Conservation (phyloP, 2,329 filamentous ascomycete species). For the Colletotrichum theobromicola region DNA sequence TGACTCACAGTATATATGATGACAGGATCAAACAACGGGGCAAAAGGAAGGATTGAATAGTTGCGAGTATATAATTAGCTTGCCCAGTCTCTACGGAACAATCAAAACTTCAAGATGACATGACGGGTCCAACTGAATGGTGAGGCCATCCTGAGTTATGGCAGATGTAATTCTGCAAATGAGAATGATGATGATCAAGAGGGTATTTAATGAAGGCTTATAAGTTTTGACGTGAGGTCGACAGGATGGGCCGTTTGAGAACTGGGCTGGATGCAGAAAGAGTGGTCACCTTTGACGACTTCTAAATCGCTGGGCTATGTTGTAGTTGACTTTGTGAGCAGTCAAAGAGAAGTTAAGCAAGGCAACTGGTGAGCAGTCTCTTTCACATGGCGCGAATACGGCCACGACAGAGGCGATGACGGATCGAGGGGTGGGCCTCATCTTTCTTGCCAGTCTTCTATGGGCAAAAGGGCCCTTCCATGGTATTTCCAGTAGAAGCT, state of each 20-base stretch:
- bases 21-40: neutral
- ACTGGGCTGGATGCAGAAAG: too few relatives aligned
- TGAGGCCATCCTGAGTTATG: too few relatives aligned
- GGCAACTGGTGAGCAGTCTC: fast-evolving
- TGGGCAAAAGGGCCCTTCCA: neutral
- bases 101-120: neutral
- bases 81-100: neutral
- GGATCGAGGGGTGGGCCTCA: neutral
- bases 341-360: neutral
- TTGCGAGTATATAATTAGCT: conserved; percentile 1
- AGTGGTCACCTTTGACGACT: too few relatives aligned
- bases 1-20: conserved; percentile 13
- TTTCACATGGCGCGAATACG: neutral
- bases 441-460: neutral
- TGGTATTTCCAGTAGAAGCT: neutral
- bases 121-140: neutral
- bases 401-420: neutral
- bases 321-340: neutral
- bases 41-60: neutral
- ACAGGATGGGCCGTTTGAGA: neutral
- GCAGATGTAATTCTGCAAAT: neutral
- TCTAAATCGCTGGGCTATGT: neutral
- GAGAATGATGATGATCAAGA: neutral
- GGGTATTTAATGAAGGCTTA: neutral
- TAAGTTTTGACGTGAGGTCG: neutral